Base-by-base conservation (phyloP, 2,329 filamentous ascomycete genomes). In the Aureobasidium sp. region DNA sequence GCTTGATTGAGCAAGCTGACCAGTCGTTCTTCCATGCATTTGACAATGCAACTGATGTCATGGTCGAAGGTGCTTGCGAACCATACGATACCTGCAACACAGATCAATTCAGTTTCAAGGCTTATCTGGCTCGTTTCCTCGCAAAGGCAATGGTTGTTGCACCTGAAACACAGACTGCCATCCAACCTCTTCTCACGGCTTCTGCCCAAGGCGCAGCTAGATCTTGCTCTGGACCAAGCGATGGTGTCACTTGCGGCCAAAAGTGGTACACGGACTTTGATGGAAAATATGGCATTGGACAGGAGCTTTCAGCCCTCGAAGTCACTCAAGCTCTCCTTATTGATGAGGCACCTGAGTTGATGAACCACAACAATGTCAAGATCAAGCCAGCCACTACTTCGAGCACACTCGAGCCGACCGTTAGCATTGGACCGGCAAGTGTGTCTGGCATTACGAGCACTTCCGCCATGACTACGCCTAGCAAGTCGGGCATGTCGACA, bases 91-190 rank as follows among this genome's bases (percentile, higher is more conserved):
- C 73, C 29, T 92, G 89, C 79, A 83, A 90, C 75, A 80, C 80
- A 65, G 88, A 91, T 72, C 87, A 91, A 75, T 82, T 82, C 68
- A 85, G 81, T 52, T 91, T 91, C 83, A 91, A 91, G 75, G 88
- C 86, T 12, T 91, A 90, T 72, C 78, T 90, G 29, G 75, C 84
- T 29, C 85, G 88, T 48, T 91, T 87, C 84, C 71, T 81, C 62
- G 72, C 73, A 17, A 79, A 79, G 64, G 73, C 77, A 7, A 73
- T 76, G 4, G 66, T 76, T 32, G 64, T 80, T 55, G 76, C 76
- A 15, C 78, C 79, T 3, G 76, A 73, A 60, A 77, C 77, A 36
- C 70, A 70, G 46, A 67, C 71, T 29, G 68, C 68, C 13, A 73
- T 80, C 47, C 70, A 67, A 55, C 73, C 72, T 13, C 72, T 75